Conservation (phyloP, 2,329 filamentous ascomycete species). For the Hymenoscyphus occultus region DNA sequence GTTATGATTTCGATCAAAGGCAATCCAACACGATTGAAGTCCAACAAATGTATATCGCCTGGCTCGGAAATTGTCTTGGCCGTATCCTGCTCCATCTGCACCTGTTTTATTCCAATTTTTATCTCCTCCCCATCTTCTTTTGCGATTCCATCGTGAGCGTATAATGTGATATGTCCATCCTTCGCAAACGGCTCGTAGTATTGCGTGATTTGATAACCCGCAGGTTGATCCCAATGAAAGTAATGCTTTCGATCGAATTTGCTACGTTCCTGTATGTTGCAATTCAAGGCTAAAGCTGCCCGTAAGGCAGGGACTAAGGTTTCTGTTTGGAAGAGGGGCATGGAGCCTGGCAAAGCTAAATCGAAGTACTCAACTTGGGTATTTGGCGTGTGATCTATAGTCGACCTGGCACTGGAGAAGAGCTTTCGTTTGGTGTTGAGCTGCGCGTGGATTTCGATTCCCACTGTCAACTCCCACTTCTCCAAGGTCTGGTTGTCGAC, state of each 20-base stretch:
- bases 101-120: slow-evolving; percentile 79
- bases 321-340: slow-evolving; percentile 79
- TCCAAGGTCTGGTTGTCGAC: slow-evolving; percentile 44
- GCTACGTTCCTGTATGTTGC: slow-evolving; percentile 72
- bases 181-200: slow-evolving; percentile 75
- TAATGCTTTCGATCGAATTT: slow-evolving; percentile 97
- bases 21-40: slow-evolving; percentile 90
- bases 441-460: slow-evolving; percentile 96
- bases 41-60: slow-evolving; percentile 71
- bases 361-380: slow-evolving; percentile 88
- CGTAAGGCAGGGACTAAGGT: slow-evolving; percentile 86
- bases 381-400: slow-evolving; percentile 70
- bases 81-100: slow-evolving; percentile 97
- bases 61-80: slow-evolving; percentile 86
- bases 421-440: slow-evolving; percentile 86
- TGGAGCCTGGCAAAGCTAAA: slow-evolving; percentile 81
- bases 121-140: slow-evolving; percentile 68
- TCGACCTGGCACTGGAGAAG: slow-evolving; percentile 72
- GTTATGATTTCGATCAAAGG: slow-evolving; percentile 96
- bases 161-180: slow-evolving; percentile 69
- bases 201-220: slow-evolving; percentile 96
- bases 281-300: slow-evolving; percentile 80
- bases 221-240: slow-evolving; percentile 97
- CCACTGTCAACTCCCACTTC: slow-evolving; percentile 89
- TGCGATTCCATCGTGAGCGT: slow-evolving; percentile 74